Evolutionary conservation across 768 basidiomycete species (phyloP), one percentile per base, ranked within the genome.

Genomic region (Trametes meyenii): DNA sequence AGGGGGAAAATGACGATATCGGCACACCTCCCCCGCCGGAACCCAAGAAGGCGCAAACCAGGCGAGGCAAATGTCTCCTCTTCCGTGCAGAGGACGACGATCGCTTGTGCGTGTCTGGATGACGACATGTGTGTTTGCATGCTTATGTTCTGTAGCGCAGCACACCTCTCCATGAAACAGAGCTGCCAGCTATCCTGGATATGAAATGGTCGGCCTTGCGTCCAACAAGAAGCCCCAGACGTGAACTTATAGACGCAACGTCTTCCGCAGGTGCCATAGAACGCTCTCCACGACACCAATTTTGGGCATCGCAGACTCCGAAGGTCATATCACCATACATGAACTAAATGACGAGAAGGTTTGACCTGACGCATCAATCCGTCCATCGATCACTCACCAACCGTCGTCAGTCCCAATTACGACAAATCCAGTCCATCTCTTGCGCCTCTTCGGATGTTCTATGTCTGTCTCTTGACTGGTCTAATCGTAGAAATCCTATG

Each of bases 381-480:
- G 12, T 24, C 23, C 2, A 3, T 21, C n/a, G 7, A n/a, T 19
- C 14, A 44, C 21, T 19, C 21, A 46, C 45, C 24, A 14, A 46
- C 21, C 13, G 11, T 14, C 23, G 21, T 11, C 45, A 60, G 58
- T 10, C 7, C 17, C 23, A 43, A n/a, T 67, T 89, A 24, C 60
- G 70, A 7, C 72, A 67, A 44, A 62, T 78, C n/a, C 73, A 80
- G 29, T 74, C 75, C 14, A 73, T 89, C 24, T 71, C 73, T 29
- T 85, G 85, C 21, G 80, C 76, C 26, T 66, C 85, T 0, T 71
- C 82, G 0, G 82, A 87, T 26, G 80, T 81, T 0, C 77, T 99
- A 1, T 96, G 93, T 68, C 84, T 99, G 17, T 98, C 95, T 10
- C 76, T 98, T 26, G 97, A 98, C 73, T 99, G 95, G 94, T 90